A percentile compares a stretch with the other conserved stretches of the same genome.
Conservation (phyloP, 768 basidiomycete species). For the Dacryopinax spathularia region DNA sequence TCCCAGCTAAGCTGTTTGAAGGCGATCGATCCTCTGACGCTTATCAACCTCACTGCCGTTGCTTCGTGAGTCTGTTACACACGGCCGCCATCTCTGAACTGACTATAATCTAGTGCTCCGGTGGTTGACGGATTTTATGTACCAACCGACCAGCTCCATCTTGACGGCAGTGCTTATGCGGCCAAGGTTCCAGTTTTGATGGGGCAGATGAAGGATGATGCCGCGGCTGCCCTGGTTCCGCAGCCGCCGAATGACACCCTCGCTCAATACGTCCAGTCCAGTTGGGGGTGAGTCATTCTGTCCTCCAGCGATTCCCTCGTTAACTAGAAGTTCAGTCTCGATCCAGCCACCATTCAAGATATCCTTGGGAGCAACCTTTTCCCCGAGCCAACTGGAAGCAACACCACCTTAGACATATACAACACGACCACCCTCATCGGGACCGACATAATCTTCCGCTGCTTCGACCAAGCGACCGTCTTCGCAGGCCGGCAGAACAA, state of each 20-base stretch:
- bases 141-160: constrained; percentile 25
- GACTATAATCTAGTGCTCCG: too few relatives aligned
- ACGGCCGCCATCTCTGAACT: too few relatives aligned
- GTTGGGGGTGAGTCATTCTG: too few relatives aligned
- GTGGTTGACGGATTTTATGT: constrained; percentile 38
- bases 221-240: constrained; percentile 32
- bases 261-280: too few relatives aligned
- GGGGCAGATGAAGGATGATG: constrained; percentile 40
- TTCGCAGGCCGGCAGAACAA: constrained; percentile 30
- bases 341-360: too few relatives aligned
- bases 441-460: constrained; percentile 35
- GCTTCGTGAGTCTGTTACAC: constrained; percentile 26
- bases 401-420: constrained; percentile 30
- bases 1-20: constrained; percentile 29
- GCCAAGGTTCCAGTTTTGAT: constrained; percentile 35
- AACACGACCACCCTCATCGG: constrained; percentile 34
- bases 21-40: constrained; percentile 22
- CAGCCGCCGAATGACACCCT: too few relatives aligned
- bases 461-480: constrained; percentile 38
- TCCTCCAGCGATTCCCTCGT: too few relatives aligned
- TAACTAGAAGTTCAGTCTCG: too few relatives aligned
- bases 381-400: constrained; percentile 25
- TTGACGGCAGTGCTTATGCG: constrained; percentile 28
- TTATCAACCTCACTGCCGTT: constrained; percentile 25
- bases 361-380: constrained; percentile 31